Evolutionary conservation across 306 rosid species (phyloP).

Genomic region (Glycine soja): DNA sequence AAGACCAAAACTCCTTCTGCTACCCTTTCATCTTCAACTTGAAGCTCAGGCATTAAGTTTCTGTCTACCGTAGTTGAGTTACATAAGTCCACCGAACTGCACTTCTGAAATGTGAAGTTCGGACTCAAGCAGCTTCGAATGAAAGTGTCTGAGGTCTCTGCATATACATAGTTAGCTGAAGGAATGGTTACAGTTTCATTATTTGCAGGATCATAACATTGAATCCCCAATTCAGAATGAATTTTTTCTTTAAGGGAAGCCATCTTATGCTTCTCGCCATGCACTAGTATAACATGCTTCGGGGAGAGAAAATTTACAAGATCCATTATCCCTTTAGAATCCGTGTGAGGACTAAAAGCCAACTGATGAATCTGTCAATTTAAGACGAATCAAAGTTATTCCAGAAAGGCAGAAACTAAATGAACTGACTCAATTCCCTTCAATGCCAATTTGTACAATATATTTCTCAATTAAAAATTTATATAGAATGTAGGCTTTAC

Average conservation of each 20-base stretch:
- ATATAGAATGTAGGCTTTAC: neutral
- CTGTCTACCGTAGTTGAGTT: constrained; percentile 40
- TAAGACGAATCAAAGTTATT: constrained; percentile 24
- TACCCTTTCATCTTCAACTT: constrained; percentile 76
- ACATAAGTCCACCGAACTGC: constrained; percentile 44
- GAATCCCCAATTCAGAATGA: constrained; percentile 82
- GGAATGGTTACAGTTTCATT: constrained; percentile 68
- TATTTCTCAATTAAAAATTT: neutral
- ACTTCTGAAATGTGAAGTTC: constrained; percentile 70
- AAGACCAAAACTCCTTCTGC: constrained; percentile 69
- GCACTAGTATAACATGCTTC: constrained; percentile 87
- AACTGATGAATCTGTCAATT: constrained; percentile 85
- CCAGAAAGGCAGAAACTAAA: constrained; percentile 16
- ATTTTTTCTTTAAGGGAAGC: constrained; percentile 75
- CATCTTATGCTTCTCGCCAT: constrained; percentile 93
- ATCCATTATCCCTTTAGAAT: constrained; percentile 96
- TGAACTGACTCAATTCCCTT: neutral
- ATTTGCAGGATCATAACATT: constrained; percentile 79
- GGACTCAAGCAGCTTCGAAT: constrained; percentile 65
- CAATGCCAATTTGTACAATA: neutral
- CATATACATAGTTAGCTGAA: constrained; percentile 65
- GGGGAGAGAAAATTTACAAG: constrained; percentile 90
- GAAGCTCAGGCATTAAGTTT: constrained; percentile 50
- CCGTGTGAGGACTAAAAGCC: constrained; percentile 96
- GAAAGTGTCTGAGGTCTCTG: constrained; percentile 64